phyloP scores from a whole-genome alignment of 345 rosid genomes.

The Hibiscus tridactylites region DNA sequence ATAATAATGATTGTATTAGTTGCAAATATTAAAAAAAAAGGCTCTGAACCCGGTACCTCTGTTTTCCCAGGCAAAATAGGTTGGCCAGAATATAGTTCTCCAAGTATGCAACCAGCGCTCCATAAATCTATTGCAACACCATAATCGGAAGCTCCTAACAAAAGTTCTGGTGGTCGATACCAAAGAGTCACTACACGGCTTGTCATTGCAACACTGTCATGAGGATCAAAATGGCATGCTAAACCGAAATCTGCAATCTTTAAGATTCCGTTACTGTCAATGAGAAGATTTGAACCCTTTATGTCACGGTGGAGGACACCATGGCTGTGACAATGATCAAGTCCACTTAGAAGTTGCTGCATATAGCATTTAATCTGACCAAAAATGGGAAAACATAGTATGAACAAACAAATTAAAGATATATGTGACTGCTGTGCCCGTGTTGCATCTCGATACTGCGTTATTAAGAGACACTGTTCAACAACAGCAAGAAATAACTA shows the following conservation, averaged over 20 bases:
- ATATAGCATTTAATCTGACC: constrained; percentile 88
- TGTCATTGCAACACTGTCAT: constrained; percentile 48
- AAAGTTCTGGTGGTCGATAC: constrained; percentile 97
- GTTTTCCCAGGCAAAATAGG: constrained; percentile 93
- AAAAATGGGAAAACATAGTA: background rate
- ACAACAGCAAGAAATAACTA: background rate
- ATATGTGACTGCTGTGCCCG: background rate
- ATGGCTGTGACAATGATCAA: constrained; percentile 81
- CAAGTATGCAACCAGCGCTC: constrained; percentile 97
- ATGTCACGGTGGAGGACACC: constrained; percentile 92
- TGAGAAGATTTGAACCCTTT: constrained; percentile 92
- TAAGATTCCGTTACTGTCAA: constrained; percentile 68
- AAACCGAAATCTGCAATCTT: constrained; percentile 97
- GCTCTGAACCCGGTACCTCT: constrained; percentile 43
- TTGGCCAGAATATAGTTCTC: constrained; percentile 71
- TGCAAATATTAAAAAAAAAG: constrained; percentile 2
- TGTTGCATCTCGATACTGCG: background rate
- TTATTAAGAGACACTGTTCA: background rate
- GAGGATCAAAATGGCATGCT: constrained; percentile 68
- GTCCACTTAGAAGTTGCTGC: constrained; percentile 90
- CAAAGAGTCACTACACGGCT: constrained; percentile 98
- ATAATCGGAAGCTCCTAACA: constrained; percentile 80
- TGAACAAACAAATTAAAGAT: background rate
- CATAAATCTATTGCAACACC: constrained; percentile 88
- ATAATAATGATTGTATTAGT: background rate